Percentiles rank a stretch among this genome's conserved stretches.
These are phyloP conservation scores for Leptographium flavum DNA, from an alignment of 2,329 filamentous ascomycete species.

Conservation along the genomic window DNA sequence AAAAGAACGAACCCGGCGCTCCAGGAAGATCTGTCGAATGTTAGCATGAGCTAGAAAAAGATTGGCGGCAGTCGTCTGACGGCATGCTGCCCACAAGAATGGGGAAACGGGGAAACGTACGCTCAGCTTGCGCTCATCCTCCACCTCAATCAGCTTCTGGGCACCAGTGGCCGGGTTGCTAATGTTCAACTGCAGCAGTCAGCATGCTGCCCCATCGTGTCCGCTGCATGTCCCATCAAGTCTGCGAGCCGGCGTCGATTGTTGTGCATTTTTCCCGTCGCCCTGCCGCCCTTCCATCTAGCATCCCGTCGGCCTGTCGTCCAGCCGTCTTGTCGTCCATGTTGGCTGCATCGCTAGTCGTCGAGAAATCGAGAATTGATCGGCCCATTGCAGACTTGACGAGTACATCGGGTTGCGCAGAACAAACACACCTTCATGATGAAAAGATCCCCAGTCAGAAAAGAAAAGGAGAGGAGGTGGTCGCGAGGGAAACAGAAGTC, in stretches of 20 bases:
- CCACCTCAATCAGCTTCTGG: conserved; percentile 97
- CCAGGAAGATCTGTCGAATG: conserved; percentile 12
- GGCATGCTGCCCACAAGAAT: not conserved
- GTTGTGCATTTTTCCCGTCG: not conserved
- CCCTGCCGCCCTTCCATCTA: no score
- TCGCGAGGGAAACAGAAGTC: conserved; percentile 7
- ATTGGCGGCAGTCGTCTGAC: no score
- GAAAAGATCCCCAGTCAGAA: conserved; percentile 3
- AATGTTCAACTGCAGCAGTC: conserved; percentile 42
- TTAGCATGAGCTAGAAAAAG: no score
- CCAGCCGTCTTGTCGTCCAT: not conserved
- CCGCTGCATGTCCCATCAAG: not conserved
- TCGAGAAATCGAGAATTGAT: no score
- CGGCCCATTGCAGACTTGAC: no score
- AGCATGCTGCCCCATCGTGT: conserved; percentile 14
- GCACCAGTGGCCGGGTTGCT: conserved; percentile 97
- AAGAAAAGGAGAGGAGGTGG: conserved; percentile 4
- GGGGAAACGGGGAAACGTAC: conserved; percentile 39
- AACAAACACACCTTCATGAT: conserved; percentile 12
- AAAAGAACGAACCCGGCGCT: conserved; percentile 11
- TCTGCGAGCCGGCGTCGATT: no score
- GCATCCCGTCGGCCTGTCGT: no score
- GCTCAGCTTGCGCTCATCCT: conserved; percentile 99
- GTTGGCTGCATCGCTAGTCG: not conserved
- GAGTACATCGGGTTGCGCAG: not conserved